phyloP scores from a whole-genome alignment of 768 basidiomycete genomes.

The Tephrocybe sp. region DNA sequence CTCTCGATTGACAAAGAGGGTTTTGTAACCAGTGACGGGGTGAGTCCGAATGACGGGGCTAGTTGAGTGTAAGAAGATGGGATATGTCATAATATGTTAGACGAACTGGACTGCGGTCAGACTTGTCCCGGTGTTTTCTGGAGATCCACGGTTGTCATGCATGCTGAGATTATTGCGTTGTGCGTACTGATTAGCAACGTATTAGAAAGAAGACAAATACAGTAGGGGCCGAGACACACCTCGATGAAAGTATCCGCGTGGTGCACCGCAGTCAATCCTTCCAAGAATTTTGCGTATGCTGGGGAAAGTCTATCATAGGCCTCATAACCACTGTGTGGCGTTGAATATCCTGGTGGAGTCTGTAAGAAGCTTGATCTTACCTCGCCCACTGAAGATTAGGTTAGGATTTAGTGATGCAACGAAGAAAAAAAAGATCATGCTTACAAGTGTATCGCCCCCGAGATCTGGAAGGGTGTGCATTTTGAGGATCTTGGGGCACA shows the following conservation, averaged over 20 bases:
- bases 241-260: conserved; percentile 36
- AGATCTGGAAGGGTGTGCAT: conserved; percentile 39
- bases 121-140: conserved; percentile 48
- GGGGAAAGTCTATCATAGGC: conserved; percentile 66
- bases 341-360: neutral
- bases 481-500: conserved; percentile 32
- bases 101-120: conserved; percentile 52
- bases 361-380: conserved; percentile 15
- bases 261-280: conserved; percentile 59
- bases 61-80: neutral
- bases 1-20: conserved; percentile 55
- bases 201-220: neutral
- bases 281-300: conserved; percentile 50
- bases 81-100: neutral
- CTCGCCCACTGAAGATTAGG: conserved; percentile 35
- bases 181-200: conserved; percentile 24
- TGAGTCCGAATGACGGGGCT: conserved; percentile 56
- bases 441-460: conserved; percentile 44
- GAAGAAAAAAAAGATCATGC: conserved; percentile 10
- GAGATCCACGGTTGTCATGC: conserved; percentile 45
- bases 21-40: conserved; percentile 61
- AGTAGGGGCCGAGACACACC: conserved; percentile 16
- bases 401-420: neutral
- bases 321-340: conserved; percentile 47
- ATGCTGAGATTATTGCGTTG: conserved; percentile 27